Evolutionary conservation across 495 filamentous ascomycete genomes (phyloP).

Genomic region (Talaromyces wortmannii): DNA sequence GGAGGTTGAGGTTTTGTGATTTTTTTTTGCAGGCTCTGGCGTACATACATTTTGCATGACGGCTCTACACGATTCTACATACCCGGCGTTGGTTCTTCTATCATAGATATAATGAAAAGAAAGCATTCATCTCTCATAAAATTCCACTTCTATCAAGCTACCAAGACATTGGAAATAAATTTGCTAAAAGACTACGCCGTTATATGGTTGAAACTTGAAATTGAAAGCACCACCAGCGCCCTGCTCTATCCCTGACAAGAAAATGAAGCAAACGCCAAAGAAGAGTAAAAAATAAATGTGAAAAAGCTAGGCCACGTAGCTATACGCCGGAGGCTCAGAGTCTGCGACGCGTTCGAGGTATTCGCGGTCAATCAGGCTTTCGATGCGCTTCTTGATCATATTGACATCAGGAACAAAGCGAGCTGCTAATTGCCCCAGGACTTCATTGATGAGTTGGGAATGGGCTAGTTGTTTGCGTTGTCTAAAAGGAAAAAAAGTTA

Average conservation of each 20-base stretch:
- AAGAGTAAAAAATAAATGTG: too few species aligned
- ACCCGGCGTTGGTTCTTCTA: neutral
- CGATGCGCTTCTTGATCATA: conserved; percentile 92
- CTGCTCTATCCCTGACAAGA: too few species aligned
- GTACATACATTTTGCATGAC: neutral
- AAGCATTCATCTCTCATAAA: neutral
- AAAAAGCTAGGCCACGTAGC: conserved; percentile 54
- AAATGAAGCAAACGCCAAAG: too few species aligned
- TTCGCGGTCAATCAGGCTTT: conserved; percentile 85
- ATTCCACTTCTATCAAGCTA: too few species aligned
- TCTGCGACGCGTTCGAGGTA: conserved; percentile 86
- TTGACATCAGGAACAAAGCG: conserved; percentile 86
- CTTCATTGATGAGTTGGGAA: conserved; percentile 75
- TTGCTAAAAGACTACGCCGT: too few species aligned
- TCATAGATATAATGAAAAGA: neutral
- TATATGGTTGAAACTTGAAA: too few species aligned
- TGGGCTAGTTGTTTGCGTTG: conserved; percentile 83
- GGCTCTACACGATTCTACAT: neutral
- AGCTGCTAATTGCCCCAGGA: conserved; percentile 66
- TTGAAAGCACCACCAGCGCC: too few species aligned
- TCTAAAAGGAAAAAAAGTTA: conserved; percentile 38
- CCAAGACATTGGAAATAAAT: too few species aligned
- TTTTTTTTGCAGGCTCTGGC: neutral
- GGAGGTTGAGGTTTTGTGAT: conserved; percentile 76
- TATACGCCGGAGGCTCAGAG: conserved; percentile 59